phyloP scores from a whole-genome alignment of 305 asterid species.

The Salvia sclarea region DNA sequence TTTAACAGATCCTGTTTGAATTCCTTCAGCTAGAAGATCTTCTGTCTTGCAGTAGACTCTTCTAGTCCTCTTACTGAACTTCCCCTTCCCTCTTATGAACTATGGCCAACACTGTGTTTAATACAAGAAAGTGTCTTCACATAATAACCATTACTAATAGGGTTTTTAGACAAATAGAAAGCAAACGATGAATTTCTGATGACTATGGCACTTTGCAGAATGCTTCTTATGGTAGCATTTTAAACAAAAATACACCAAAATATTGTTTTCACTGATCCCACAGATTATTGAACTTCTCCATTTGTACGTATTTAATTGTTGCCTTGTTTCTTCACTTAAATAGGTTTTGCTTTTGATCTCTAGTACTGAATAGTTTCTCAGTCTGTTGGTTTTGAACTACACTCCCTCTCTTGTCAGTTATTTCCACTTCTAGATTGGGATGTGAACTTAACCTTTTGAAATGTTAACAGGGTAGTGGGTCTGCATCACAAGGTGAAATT shows the following conservation, averaged over 20 bases:
- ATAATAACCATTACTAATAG: background rate
- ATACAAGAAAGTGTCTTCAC: background rate
- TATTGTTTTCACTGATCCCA: constrained; percentile 1
- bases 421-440: constrained; percentile 3
- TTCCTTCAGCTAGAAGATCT: background rate
- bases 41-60: background rate
- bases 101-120: background rate
- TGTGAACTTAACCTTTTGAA: constrained; percentile 32
- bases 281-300: background rate
- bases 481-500: constrained; percentile 94
- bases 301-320: background rate
- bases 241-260: constrained; percentile 10
- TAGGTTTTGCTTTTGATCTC: background rate
- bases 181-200: background rate
- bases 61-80: background rate
- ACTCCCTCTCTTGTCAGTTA: constrained; percentile 7
- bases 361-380: background rate
- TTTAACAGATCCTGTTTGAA: background rate
- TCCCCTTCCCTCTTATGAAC: background rate
- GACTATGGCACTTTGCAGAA: background rate
- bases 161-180: background rate
- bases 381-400: background rate
- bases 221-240: constrained; percentile 1
- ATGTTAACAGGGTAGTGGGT: constrained; percentile 80
- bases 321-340: background rate